phyloP scores from a whole-genome alignment of 257 asterid genomes.

The Scutellaria minor region DNA sequence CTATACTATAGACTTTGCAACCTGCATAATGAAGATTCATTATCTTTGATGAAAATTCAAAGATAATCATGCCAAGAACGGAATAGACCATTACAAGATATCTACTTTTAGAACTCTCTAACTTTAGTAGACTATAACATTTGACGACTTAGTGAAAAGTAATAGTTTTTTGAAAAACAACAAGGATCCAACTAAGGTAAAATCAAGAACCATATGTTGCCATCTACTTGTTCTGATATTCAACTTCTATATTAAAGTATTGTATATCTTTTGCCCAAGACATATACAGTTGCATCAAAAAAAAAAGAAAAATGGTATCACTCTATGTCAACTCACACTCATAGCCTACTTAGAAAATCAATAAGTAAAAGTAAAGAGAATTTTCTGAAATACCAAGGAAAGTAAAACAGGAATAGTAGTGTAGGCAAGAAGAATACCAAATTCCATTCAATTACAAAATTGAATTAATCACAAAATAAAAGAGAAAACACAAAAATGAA shows the following conservation, averaged over 20 bases:
- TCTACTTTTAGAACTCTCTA: too few relatives aligned
- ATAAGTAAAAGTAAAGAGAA: not conserved
- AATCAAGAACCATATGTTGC: not conserved
- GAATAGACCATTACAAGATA: not conserved
- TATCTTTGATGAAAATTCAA: not conserved
- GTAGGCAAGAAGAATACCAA: not conserved
- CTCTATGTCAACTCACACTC: not conserved
- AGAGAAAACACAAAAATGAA: not conserved
- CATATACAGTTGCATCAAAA: not conserved
- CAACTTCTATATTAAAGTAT: not conserved
- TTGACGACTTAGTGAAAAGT: not conserved
- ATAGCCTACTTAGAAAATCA: not conserved
- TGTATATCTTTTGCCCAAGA: not conserved
- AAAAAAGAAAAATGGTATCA: not conserved
- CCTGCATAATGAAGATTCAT: constrained; percentile 7
- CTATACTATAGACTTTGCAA: not conserved
- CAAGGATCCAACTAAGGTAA: not conserved
- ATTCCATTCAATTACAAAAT: not conserved
- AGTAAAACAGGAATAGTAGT: not conserved
- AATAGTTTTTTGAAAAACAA: not conserved
- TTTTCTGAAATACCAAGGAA: not conserved
- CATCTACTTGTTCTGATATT: not conserved
- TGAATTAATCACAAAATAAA: not conserved
- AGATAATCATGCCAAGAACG: not conserved
- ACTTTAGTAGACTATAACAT: too few relatives aligned